A percentile compares a stretch with the other conserved stretches of the same genome.
Evolutionary conservation across 2,329 filamentous ascomycete genomes (phyloP).

Genomic region (Arthroderma uncinatum): DNA sequence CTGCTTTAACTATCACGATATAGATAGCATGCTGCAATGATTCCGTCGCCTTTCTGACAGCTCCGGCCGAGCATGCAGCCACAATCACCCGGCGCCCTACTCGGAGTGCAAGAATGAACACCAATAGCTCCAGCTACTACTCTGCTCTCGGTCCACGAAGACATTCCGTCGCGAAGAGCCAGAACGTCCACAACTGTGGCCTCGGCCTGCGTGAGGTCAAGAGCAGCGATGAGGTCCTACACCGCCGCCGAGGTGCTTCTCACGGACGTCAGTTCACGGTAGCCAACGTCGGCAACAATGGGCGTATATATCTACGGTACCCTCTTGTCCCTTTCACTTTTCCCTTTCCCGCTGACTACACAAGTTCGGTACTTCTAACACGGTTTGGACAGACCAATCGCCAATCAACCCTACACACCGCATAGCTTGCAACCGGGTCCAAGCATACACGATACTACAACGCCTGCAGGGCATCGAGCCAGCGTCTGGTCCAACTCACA

Average conservation of each 20-base stretch:
- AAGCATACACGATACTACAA: slow-evolving; percentile 25
- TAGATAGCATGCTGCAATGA: neutral
- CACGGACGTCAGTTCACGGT: slow-evolving; percentile 64
- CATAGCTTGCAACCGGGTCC: slow-evolving; percentile 22
- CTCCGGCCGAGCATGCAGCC: slow-evolving; percentile 1
- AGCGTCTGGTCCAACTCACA: slow-evolving; percentile 33
- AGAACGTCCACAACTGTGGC: slow-evolving; percentile 14
- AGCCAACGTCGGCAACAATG: slow-evolving; percentile 71
- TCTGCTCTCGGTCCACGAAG: neutral
- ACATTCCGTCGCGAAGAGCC: slow-evolving; percentile 30
- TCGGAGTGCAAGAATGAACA: slow-evolving; percentile 1
- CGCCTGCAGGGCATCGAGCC: slow-evolving; percentile 24
- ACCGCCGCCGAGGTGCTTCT: neutral
- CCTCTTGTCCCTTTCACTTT: no score
- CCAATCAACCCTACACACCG: slow-evolving; percentile 19
- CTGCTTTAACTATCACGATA: neutral
- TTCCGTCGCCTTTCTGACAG: neutral
- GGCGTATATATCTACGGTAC: slow-evolving; percentile 70
- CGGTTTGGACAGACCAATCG: slow-evolving; percentile 6
- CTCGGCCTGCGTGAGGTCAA: neutral
- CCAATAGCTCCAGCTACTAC: neutral
- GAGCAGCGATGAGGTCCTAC: slow-evolving; percentile 1
- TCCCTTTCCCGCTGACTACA: no score
- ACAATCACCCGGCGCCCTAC: neutral
- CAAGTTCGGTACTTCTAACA: neutral